A percentile compares a stretch with the other conserved stretches of the same genome.
Conservation (phyloP, 179 eudicot genomes). For the Carnegiea gigantea region DNA sequence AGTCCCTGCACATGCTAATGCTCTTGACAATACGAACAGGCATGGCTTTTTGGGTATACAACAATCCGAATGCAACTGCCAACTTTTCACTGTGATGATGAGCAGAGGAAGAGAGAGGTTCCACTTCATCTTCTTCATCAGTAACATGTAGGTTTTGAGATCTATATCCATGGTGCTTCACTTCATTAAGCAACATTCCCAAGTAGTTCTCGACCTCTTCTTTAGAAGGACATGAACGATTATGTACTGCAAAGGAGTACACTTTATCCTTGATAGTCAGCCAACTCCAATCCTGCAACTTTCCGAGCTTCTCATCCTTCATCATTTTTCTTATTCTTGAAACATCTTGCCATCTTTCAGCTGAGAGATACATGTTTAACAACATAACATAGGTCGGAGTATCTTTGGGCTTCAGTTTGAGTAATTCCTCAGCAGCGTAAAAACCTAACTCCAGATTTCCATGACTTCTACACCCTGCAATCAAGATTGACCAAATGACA, state of each 20-base stretch:
- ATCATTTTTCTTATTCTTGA: conserved; percentile 63
- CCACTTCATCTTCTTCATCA: conserved; percentile 26
- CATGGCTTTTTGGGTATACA: conserved; percentile 38
- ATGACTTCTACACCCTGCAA: conserved; percentile 72
- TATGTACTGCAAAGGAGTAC: conserved; percentile 45
- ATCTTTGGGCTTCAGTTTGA: conserved; percentile 55
- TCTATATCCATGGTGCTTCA: conserved; percentile 38
- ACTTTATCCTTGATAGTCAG: conserved; percentile 57
- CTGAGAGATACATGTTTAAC: conserved; percentile 65
- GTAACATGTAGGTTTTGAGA: conserved; percentile 25
- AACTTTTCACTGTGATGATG: conserved; percentile 64
- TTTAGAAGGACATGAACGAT: conserved; percentile 20
- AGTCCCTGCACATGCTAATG: conserved; percentile 61
- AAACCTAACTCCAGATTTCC: conserved; percentile 56
- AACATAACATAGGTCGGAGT: conserved; percentile 53
- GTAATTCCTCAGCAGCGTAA: conserved; percentile 65
- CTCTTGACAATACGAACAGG: conserved; percentile 58
- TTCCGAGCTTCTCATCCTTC: conserved; percentile 54
- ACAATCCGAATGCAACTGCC: conserved; percentile 67
- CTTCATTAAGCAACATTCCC: conserved; percentile 42
- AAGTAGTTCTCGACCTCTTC: conserved; percentile 36
- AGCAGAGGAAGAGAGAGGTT: conserved; percentile 16
- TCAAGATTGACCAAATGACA: conserved; percentile 62
- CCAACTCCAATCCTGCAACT: conserved; percentile 74
- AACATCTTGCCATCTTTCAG: conserved; percentile 67